A percentile compares a stretch with the other conserved stretches of the same genome.
phyloP scores from a whole-genome alignment of 495 filamentous ascomycete species.

The Neurospora intermedia region DNA sequence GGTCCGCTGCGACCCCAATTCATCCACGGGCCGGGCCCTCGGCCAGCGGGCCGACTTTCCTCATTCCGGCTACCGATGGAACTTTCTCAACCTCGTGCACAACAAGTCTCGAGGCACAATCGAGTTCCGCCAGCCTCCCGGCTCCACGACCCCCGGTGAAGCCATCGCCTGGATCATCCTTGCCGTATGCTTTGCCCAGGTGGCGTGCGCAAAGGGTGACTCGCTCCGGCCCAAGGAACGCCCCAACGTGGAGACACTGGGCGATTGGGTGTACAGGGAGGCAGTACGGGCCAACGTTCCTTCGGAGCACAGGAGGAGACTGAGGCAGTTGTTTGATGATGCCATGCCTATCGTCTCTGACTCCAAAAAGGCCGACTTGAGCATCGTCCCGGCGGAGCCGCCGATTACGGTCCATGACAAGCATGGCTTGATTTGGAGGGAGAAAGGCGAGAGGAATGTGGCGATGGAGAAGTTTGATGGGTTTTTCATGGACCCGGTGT shows the following conservation, averaged over 20 bases:
- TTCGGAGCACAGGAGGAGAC: neutral
- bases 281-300: slow-evolving; percentile 9
- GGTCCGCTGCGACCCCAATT: slow-evolving; percentile 16
- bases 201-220: slow-evolving; percentile 11
- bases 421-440: slow-evolving; percentile 11
- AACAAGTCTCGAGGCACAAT: slow-evolving; percentile 12
- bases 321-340: slow-evolving; percentile 10
- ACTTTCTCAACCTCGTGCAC: slow-evolving; percentile 9
- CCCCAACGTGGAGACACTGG: slow-evolving; percentile 16
- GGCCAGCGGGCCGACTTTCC: slow-evolving; percentile 8
- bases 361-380: neutral
- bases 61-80: slow-evolving; percentile 17
- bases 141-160: slow-evolving; percentile 7
- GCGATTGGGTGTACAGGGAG: slow-evolving; percentile 27
- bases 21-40: slow-evolving; percentile 15
- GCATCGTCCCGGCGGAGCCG: slow-evolving; percentile 5
- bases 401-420: slow-evolving; percentile 14
- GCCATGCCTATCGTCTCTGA: slow-evolving; percentile 1
- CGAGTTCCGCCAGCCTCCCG: slow-evolving; percentile 19
- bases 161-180: slow-evolving; percentile 18
- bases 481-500: neutral
- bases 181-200: slow-evolving; percentile 17
- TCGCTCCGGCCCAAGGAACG: slow-evolving; percentile 4
- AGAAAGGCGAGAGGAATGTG: slow-evolving; percentile 6
- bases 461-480: slow-evolving; percentile 7